Percentiles rank a stretch among this genome's conserved stretches.
phyloP scores from a whole-genome alignment of 2,329 filamentous ascomycete species.

The Colletotrichum sidae region DNA sequence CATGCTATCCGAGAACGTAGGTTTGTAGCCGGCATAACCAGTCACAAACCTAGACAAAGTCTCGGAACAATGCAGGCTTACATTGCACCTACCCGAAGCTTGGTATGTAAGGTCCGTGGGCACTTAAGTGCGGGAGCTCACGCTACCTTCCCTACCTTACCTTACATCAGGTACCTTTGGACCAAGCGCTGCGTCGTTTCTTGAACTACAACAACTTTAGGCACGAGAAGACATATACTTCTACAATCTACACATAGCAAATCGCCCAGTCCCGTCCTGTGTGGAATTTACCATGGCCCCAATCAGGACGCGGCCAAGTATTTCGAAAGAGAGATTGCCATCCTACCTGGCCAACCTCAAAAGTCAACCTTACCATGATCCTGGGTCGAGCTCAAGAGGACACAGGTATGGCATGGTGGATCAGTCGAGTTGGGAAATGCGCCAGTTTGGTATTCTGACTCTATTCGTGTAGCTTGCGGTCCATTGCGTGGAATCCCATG shows the following conservation, averaged over 20 bases:
- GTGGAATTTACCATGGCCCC: slow-evolving; percentile 14
- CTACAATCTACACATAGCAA: neutral
- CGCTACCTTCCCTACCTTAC: no score
- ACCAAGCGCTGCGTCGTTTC: no score
- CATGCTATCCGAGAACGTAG: no score
- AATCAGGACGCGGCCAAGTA: slow-evolving; percentile 55
- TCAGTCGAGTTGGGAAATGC: slow-evolving; percentile 11
- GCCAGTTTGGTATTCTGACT: slow-evolving; percentile 42
- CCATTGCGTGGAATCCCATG: slow-evolving; percentile 89
- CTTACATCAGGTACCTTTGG: no score
- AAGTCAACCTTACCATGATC: slow-evolving; percentile 78
- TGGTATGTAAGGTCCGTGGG: no score
- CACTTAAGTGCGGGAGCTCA: no score
- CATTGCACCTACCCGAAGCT: no score
- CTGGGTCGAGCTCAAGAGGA: slow-evolving; percentile 63
- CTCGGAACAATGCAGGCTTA: no score
- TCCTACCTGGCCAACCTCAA: slow-evolving; percentile 75
- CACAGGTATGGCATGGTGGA: slow-evolving; percentile 62
- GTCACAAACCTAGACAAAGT: no score
- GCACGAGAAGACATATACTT: neutral
- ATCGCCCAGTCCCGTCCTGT: slow-evolving; percentile 8
- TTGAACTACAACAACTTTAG: no score
- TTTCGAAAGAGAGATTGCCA: slow-evolving; percentile 78
- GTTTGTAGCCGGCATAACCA: no score
- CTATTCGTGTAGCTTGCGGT: slow-evolving; percentile 68